Percentiles rank a stretch among this genome's conserved stretches.
These are phyloP conservation scores for Argentina anserina DNA, from an alignment of 306 rosid genomes.

Conservation along the genomic window DNA sequence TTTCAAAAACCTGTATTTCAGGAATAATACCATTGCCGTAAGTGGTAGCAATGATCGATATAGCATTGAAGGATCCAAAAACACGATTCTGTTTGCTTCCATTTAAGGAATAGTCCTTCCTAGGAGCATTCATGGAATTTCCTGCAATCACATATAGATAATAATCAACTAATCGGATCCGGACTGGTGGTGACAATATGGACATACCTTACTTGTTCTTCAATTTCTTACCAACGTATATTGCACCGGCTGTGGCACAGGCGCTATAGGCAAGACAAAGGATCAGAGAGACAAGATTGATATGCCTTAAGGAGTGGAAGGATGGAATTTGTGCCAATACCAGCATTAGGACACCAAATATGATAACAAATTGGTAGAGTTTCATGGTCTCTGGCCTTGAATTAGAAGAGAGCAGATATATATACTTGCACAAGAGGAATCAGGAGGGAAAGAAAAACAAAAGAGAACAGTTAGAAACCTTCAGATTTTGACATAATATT, in stretches of 20 bases:
- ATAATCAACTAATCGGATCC: background rate
- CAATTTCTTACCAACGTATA: conserved; percentile 44
- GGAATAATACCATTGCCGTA: conserved; percentile 69
- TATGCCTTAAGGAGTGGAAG: conserved; percentile 61
- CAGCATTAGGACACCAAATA: conserved; percentile 47
- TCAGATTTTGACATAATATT: background rate
- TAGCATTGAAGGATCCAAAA: conserved; percentile 51
- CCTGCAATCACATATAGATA: conserved; percentile 24
- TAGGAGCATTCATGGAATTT: conserved; percentile 39
- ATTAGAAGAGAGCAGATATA: conserved; percentile 40
- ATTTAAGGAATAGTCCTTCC: conserved; percentile 33
- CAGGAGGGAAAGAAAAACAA: background rate
- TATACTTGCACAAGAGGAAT: conserved; percentile 32
- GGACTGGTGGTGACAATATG: background rate
- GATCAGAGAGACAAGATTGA: conserved; percentile 49
- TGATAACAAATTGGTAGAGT: conserved; percentile 45
- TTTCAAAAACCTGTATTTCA: conserved; percentile 31
- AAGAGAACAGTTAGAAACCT: background rate
- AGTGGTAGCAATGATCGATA: conserved; percentile 60
- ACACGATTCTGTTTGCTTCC: conserved; percentile 27
- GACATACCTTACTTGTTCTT: background rate
- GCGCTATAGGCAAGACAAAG: conserved; percentile 45
- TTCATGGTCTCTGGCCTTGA: conserved; percentile 46
- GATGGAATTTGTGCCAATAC: conserved; percentile 70
- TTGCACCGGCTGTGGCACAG: conserved; percentile 40